Evolutionary conservation across 768 basidiomycete genomes (phyloP).

Genomic region (Leccinum aurantiacum): DNA sequence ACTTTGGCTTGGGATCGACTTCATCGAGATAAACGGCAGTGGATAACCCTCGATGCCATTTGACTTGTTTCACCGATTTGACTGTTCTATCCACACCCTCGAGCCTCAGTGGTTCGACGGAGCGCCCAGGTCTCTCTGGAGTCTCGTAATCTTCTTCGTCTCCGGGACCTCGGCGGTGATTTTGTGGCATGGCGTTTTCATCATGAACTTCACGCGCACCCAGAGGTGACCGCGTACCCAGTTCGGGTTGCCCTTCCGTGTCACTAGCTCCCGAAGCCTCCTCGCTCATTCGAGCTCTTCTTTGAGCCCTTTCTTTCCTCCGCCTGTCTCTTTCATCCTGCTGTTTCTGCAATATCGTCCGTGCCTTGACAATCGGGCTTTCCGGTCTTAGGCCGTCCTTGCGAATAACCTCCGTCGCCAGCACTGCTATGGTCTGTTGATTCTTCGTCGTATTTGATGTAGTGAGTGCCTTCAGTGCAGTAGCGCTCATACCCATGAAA

Average conservation of each 20-base stretch:
- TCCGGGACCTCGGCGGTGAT: constrained; percentile 67
- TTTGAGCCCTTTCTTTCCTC: constrained; percentile 58
- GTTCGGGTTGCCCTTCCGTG: constrained; percentile 29
- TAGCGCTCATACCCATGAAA: constrained; percentile 67
- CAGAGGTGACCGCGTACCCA: constrained; percentile 3
- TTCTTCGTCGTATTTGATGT: constrained; percentile 70
- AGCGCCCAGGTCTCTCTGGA: constrained; percentile 47
- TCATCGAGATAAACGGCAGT: constrained; percentile 65
- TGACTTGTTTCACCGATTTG: constrained; percentile 56
- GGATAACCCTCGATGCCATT: constrained; percentile 73
- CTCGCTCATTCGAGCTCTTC: constrained; percentile 52
- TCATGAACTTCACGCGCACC: constrained; percentile 17
- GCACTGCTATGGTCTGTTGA: constrained; percentile 58
- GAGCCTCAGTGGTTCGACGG: constrained; percentile 41
- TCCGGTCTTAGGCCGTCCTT: constrained; percentile 72
- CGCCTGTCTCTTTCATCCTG: constrained; percentile 58
- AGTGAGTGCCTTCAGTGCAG: constrained; percentile 69
- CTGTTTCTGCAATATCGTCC: constrained; percentile 64
- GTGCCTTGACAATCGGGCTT: constrained; percentile 74
- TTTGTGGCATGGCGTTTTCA: constrained; percentile 27
- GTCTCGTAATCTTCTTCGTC: constrained; percentile 82
- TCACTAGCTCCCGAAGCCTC: constrained; percentile 30
- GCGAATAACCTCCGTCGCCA: constrained; percentile 70
- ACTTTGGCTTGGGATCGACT: constrained; percentile 50
- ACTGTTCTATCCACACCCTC: constrained; percentile 32